Percentiles rank a stretch among this genome's conserved stretches.
These are phyloP conservation scores for Agarophyton chilense DNA, from an alignment of 23 red algal genomes.

Conservation along the genomic window DNA sequence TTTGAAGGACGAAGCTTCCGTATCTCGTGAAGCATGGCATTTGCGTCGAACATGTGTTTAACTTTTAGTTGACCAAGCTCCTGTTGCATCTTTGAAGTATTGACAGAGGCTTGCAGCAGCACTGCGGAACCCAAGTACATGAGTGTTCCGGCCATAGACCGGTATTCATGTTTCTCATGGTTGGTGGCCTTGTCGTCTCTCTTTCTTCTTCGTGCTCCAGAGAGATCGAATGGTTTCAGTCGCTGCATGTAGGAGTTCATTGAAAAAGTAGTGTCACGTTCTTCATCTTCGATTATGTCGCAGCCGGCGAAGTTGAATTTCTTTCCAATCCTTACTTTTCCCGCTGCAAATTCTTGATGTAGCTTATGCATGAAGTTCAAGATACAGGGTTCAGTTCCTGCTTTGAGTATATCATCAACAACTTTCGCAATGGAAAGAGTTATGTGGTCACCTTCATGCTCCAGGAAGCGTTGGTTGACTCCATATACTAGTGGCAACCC, in stretches of 20 bases:
- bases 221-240: not conserved
- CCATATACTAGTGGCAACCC: not conserved
- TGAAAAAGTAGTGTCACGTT: not conserved
- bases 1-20: not conserved
- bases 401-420: slow-evolving; percentile 7
- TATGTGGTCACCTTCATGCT: not conserved
- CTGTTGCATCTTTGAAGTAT: not conserved
- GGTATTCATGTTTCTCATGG: not conserved
- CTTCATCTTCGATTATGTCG: not conserved
- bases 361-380: not conserved
- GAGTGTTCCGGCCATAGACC: not conserved
- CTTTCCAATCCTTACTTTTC: too few species aligned
- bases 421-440: slow-evolving; percentile 3
- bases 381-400: not conserved
- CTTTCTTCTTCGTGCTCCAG: not conserved
- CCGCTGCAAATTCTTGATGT: not conserved
- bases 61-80: not conserved
- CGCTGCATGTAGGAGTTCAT: not conserved
- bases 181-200: not conserved
- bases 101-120: not conserved
- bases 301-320: not conserved
- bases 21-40: not conserved
- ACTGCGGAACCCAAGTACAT: slow-evolving; percentile 9
- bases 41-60: slow-evolving; percentile 18
- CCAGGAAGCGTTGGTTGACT: not conserved